A percentile compares a stretch with the other conserved stretches of the same genome.
Conservation (phyloP, 75 land plant genomes). For the Picea sitchensis region DNA sequence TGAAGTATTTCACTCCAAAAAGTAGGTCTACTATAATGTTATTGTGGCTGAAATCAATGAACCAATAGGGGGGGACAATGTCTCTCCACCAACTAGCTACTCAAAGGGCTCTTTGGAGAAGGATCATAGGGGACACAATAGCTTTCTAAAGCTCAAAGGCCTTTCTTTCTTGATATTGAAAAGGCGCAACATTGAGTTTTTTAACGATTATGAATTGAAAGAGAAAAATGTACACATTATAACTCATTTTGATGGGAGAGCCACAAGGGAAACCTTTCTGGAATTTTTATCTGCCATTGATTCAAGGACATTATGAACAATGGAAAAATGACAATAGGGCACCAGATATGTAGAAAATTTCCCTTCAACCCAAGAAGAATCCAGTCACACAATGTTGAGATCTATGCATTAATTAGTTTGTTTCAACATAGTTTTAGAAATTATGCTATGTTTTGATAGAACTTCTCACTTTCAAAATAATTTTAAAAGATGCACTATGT, state of each 20-base stretch:
- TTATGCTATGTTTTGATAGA: no score
- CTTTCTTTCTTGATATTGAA: conserved; percentile 73
- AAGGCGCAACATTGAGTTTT: conserved; percentile 69
- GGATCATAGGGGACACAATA: conserved; percentile 69
- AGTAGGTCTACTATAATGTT: conserved; percentile 85
- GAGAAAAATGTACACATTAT: conserved; percentile 76
- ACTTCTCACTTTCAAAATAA: no score
- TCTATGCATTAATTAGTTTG: no score
- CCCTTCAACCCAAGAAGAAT: no score
- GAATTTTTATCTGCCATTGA: conserved; percentile 62
- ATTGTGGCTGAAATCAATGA: conserved; percentile 73
- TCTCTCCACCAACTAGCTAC: conserved; percentile 32
- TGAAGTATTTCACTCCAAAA: conserved; percentile 87
- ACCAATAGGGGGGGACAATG: conserved; percentile 41
- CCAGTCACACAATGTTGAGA: no score
- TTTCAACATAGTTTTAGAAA: no score
- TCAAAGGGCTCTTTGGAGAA: conserved; percentile 50
- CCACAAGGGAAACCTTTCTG: conserved; percentile 93
- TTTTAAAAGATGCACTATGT: no score
- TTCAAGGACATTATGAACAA: conserved; percentile 84
- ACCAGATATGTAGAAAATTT: conserved; percentile 73
- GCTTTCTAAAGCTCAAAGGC: conserved; percentile 76
- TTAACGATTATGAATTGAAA: conserved; percentile 45
- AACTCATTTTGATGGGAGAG: conserved; percentile 72
- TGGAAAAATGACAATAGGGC: conserved; percentile 90